Conservation (phyloP, 805 yeast genomes). For the Starmerella ratchasimensis region DNA sequence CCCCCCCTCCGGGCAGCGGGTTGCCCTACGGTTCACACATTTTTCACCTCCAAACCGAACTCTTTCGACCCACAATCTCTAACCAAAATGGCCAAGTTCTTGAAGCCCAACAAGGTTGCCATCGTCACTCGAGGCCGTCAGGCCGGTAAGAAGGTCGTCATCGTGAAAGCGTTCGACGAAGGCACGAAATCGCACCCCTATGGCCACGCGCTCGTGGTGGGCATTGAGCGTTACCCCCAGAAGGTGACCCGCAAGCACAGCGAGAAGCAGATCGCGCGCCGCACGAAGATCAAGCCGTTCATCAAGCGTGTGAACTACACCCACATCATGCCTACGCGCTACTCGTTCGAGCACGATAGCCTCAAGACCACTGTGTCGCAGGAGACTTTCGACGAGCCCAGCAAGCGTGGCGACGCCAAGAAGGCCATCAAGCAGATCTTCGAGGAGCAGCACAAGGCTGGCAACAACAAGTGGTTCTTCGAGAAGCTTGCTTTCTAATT, state of each 20-base stretch:
- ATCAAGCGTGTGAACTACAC: conserved; percentile 98
- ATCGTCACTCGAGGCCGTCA: conserved; percentile 99
- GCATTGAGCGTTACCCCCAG: conserved; percentile 96
- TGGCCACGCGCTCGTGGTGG: conserved; percentile 99
- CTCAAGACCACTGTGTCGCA: conserved; percentile 83
- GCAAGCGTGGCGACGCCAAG: conserved; percentile 98
- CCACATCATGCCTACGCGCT: conserved; percentile 99
- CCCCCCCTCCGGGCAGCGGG: conserved; percentile 3
- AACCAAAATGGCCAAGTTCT: conserved; percentile 81
- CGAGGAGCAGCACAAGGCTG: conserved; percentile 97
- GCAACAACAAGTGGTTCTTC: conserved; percentile 99
- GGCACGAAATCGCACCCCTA: conserved; percentile 97
- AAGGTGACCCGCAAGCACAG: conserved; percentile 92
- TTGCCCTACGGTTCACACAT: no score
- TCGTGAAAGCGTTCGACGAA: conserved; percentile 95
- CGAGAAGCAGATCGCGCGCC: conserved; percentile 91
- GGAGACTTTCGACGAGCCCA: conserved; percentile 92
- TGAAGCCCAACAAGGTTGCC: conserved; percentile 99
- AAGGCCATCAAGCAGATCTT: conserved; percentile 97
- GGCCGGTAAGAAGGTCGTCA: conserved; percentile 99
- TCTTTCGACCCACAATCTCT: not conserved
- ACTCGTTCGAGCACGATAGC: conserved; percentile 91
- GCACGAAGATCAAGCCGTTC: conserved; percentile 97
- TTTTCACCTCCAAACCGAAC: conserved; percentile 12
- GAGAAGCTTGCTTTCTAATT: conserved; percentile 81